Base-by-base conservation (phyloP, 2,329 filamentous ascomycete species). In the Beauveria sp. region DNA sequence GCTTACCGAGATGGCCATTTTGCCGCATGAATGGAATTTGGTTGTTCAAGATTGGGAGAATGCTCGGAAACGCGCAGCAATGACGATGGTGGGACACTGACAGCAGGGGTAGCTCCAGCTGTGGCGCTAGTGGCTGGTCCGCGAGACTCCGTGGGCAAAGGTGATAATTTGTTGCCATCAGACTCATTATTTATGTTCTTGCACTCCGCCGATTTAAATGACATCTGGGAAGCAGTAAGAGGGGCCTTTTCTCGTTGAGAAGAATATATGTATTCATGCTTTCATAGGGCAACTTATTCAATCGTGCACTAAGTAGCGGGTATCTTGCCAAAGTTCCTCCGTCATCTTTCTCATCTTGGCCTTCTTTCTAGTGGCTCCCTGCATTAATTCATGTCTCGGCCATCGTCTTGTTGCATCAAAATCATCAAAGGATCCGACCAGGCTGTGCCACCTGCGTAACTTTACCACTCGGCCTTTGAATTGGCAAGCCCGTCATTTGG, bases 401-500 rank as follows among this genome's bases (percentile, higher is more conserved):
- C 3, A 43, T 42, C 38, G 50, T 28, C 31, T 40, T 18, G 22
- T 50, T 28, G 5, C 31, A 51, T 59, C 7, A 31, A 31, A 38
- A 38, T 16, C 2, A 38, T 24, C 8, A 2, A 2, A 9, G 20
- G 8, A 5, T 16, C 18, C 10, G 18, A 10, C 3, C 18, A 31
- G 20, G 20, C 24, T 24, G n/a, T 51, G 18, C 14, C 38, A 31
- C 22, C 6, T 24, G 28, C 7, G 18, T 3, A 40, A 3, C 2
- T 28, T 54, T 38, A 38, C 34, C 12, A 60, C 18, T 60, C 58
- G 28, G 22, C 20, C 28, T 54, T 60, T 14, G 58, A 48, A 20
- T 20, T 31, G n/a, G 20, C 16, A 18, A 14, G 14, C 60, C 66
- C 75, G 65, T 77, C 75, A 20, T 74, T 72, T 9, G 72, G 70